Evolutionary conservation across 139 green algal genomes (phyloP).

Genomic region (Asterochloris sp.): DNA sequence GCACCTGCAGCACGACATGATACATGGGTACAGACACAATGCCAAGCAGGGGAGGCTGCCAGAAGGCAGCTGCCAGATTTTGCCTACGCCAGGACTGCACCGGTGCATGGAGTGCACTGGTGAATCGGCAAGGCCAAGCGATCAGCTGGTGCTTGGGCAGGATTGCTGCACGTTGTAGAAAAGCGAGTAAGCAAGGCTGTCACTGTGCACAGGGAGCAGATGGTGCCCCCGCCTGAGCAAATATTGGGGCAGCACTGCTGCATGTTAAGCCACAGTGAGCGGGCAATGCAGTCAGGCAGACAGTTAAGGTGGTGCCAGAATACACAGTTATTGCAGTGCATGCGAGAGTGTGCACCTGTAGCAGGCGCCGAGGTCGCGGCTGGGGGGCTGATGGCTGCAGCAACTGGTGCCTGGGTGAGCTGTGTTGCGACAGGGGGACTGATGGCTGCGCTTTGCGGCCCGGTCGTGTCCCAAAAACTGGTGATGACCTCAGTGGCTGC

Average conservation of each 20-base stretch:
- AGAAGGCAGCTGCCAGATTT: neutral
- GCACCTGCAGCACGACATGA: neutral
- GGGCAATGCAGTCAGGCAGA: neutral
- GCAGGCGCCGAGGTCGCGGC: no score
- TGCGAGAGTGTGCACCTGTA: neutral
- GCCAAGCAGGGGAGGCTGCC: neutral
- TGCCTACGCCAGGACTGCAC: neutral
- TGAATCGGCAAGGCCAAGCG: neutral
- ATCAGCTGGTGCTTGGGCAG: neutral
- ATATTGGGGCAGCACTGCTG: neutral
- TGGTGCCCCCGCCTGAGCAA: neutral
- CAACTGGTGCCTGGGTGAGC: neutral
- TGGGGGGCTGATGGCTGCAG: neutral
- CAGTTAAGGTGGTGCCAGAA: neutral
- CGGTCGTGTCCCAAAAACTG: neutral
- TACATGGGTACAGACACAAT: neutral
- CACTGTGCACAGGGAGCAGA: neutral
- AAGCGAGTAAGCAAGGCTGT: no score
- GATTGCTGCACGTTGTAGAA: neutral
- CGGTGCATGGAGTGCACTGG: neutral
- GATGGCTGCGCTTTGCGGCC: neutral
- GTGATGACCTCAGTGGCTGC: neutral
- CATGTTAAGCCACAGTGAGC: neutral
- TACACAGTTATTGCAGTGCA: neutral
- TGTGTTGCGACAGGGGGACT: neutral